Evolutionary conservation across 352 stramenopile genomes (phyloP).

Genomic region (Pythium periplocum): DNA sequence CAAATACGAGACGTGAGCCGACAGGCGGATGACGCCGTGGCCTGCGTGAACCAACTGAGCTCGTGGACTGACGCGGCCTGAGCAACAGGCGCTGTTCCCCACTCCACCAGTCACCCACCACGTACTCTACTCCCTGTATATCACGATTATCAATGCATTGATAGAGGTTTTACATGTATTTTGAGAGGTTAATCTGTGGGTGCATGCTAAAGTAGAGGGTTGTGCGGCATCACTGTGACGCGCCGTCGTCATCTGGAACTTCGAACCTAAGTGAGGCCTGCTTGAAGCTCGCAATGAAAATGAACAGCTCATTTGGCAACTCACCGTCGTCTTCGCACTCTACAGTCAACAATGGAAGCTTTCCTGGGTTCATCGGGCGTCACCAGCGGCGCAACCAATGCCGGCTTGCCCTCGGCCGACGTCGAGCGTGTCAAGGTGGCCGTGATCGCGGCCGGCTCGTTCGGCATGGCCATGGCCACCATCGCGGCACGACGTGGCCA

Average conservation of each 20-base stretch:
- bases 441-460: slow-evolving; percentile 93
- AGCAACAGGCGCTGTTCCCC: slow-evolving; percentile 1
- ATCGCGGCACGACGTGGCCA: slow-evolving; percentile 89
- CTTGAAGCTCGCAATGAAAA: too few relatives aligned
- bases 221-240: slow-evolving; percentile 8
- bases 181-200: too few relatives aligned
- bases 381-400: slow-evolving; percentile 45
- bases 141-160: slow-evolving; percentile 2
- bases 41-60: slow-evolving; percentile 2
- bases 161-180: neutral
- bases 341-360: slow-evolving; percentile 28
- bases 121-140: neutral
- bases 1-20: too few relatives aligned
- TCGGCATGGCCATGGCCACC: slow-evolving; percentile 94
- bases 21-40: too few relatives aligned
- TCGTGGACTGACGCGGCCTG: slow-evolving; percentile 2
- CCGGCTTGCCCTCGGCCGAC: slow-evolving; percentile 61
- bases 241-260: slow-evolving; percentile 13
- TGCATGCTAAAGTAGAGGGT: too few relatives aligned
- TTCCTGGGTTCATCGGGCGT: slow-evolving; percentile 22
- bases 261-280: slow-evolving; percentile 6
- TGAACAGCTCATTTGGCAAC: too few relatives aligned
- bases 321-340: neutral
- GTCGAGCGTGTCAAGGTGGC: slow-evolving; percentile 79
- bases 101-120: slow-evolving; percentile 1